Evolutionary conservation across 257 asterid genomes (phyloP).

Genomic region (Nicotiana sylvestris): DNA sequence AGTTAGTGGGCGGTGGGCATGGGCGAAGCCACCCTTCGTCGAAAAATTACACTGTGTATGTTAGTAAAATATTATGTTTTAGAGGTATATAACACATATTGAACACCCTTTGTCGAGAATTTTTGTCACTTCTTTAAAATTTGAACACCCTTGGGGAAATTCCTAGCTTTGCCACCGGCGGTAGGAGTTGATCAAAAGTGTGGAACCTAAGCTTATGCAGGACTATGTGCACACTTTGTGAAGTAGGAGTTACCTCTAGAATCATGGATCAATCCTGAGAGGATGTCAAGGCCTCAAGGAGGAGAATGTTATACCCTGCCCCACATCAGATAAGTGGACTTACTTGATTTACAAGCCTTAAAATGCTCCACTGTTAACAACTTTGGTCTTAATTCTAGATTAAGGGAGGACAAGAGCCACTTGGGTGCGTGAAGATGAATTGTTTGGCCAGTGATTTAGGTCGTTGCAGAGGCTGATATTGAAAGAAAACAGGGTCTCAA

Average conservation of each 20-base stretch:
- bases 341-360: background rate
- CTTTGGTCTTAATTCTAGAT: background rate
- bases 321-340: background rate
- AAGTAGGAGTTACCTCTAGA: background rate
- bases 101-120: no score
- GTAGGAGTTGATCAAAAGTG: no score
- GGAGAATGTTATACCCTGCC: background rate
- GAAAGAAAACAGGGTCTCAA: background rate
- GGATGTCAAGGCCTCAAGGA: background rate
- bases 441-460: background rate
- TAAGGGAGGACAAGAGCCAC: background rate
- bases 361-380: background rate
- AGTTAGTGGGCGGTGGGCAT: no score
- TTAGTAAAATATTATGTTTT: no score
- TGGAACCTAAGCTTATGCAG: no score
- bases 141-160: no score
- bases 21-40: no score
- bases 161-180: no score
- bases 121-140: no score
- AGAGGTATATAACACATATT: no score
- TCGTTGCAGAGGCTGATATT: background rate
- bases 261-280: background rate
- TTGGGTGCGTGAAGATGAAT: background rate
- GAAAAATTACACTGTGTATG: no score
- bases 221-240: background rate